Base-by-base conservation (phyloP, 2,329 filamentous ascomycete genomes). In the Penicillium sp. region DNA sequence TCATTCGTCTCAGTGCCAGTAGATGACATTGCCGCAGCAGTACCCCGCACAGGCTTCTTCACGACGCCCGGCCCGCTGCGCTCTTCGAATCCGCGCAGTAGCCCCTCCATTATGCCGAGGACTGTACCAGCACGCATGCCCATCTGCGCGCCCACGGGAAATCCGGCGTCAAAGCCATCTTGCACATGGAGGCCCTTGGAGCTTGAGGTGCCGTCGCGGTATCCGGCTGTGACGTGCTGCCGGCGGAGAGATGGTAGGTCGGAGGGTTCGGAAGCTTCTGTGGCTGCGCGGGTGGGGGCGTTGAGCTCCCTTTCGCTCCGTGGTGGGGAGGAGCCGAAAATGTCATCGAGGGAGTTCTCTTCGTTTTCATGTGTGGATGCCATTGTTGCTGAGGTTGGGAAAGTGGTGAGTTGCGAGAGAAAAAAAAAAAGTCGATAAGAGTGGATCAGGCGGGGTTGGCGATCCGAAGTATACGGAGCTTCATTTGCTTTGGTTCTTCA, bases 111-210 rank as follows among this genome's bases (percentile, higher is more conserved):
- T 4, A 90, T 76, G 0, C 94, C 94, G 3, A 96, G 72, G 11
- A 95, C 75, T 60, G 85, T 85, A 0, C 94, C 94, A 0, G 86
- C 88, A 27, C 81, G 81, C 59, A 89, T 72, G 0, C 93, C 94
- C 29, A 97, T 77, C 48, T 88, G 86, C 1, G 91, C 92, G 11
- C 94, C 94, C 0, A 97, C 79, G 13, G 85, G 81, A 70, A 92
- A 97, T 0, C 93, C 93, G 60, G 93, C 90, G 70, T 99, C 94
- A 68, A 99, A 97, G 0, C 93, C 93, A 13, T 81, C 80, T 74
- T 99, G 94, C 24, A 97, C 84, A 65, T 86, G 88, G 45, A 81
- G 76, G 24, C 83, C 83, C 71, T 97, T 97, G 31, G 88, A 89
- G 3, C 78, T 78, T 0, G 88, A 82, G 49, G 97, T 83, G 42